Evolutionary conservation across 768 basidiomycete species (phyloP), one percentile per base, ranked within the genome.

Genomic region (Trametes cingulata): DNA sequence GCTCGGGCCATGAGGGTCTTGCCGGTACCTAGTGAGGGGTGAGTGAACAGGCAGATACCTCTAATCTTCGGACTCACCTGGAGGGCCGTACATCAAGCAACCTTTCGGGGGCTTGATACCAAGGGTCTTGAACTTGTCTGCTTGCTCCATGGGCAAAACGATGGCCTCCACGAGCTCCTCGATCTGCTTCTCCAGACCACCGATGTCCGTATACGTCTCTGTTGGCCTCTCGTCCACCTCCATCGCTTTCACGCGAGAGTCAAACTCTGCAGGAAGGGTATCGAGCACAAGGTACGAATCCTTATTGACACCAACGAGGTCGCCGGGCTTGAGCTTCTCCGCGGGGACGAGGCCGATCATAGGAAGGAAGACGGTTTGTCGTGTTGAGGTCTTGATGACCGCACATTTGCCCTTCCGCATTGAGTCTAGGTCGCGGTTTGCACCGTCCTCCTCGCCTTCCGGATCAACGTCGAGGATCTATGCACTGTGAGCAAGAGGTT

Each of bases 241-340:
- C 97, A 99, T 99, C 9, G 97, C 97, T 74, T 98, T 98, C 24
- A 99, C 97, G 46, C 97, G 87, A 36, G 94, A 95, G 74, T 99
- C 97, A 70, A 94, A 98, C 77, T 99, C 97, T 24, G 91, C 91
- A 3, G 97, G 97, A 22, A 99, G 83, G 3, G 88, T 95, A 74
- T 98, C 97, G 37, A 99, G 83, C 35, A 98, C 85, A 65, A 99
- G 88, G 72, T 98, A 98, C 10, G 96, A 98, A 72, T 99, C 97
- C 74, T 99, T 99, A 80, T 99, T 98, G 50, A 98, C 96, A 64
- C 97, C 97, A 67, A 99, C 95, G 48, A 99, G 86, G 75, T 98
- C 97, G 43, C 90, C 82, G 3, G 96, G 96, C 68, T 82, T 87
- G 62, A 99, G 86, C 67, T 93, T 78, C 60, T 95, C 93, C 45